A percentile compares a stretch with the other conserved stretches of the same genome.
These are phyloP conservation scores for Phlebiopsis gigantea DNA, from an alignment of 768 basidiomycete species.

Conservation along the genomic window DNA sequence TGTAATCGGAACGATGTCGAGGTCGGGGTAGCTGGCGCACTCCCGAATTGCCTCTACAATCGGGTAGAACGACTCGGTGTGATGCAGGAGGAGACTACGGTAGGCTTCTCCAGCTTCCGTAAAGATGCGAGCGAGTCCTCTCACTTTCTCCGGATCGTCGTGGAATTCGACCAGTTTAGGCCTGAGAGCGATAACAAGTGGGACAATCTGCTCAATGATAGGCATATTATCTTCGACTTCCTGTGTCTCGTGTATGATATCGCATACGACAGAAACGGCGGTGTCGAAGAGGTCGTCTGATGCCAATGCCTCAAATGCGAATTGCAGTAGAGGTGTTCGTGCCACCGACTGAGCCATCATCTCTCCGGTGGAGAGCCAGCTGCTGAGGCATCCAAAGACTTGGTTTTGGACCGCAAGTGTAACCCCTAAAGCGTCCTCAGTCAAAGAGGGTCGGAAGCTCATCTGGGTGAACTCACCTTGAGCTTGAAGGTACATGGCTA, in stretches of 20 bases:
- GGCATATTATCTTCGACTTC: slow-evolving; percentile 93
- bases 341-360: slow-evolving; percentile 58
- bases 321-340: slow-evolving; percentile 73
- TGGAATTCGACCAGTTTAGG: slow-evolving; percentile 51
- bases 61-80: slow-evolving; percentile 90
- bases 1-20: slow-evolving; percentile 96
- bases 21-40: slow-evolving; percentile 88
- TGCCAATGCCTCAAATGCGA: slow-evolving; percentile 77
- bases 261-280: slow-evolving; percentile 88
- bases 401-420: slow-evolving; percentile 73
- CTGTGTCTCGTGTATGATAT: slow-evolving; percentile 96
- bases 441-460: not conserved
- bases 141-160: slow-evolving; percentile 84
- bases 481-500: slow-evolving; percentile 87
- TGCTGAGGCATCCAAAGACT: slow-evolving; percentile 78
- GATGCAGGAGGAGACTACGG: slow-evolving; percentile 79
- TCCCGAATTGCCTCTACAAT: slow-evolving; percentile 92
- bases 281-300: slow-evolving; percentile 89
- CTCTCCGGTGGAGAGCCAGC: slow-evolving; percentile 89
- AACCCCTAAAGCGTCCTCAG: slow-evolving; percentile 51
- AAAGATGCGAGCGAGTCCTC: slow-evolving; percentile 87
- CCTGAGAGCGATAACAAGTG: slow-evolving; percentile 73
- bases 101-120: slow-evolving; percentile 98
- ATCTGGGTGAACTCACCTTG: slow-evolving; percentile 50
- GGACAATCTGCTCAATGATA: slow-evolving; percentile 84